phyloP scores from a whole-genome alignment of 164 flowering plant species.

The Aristolochia fimbriata region DNA sequence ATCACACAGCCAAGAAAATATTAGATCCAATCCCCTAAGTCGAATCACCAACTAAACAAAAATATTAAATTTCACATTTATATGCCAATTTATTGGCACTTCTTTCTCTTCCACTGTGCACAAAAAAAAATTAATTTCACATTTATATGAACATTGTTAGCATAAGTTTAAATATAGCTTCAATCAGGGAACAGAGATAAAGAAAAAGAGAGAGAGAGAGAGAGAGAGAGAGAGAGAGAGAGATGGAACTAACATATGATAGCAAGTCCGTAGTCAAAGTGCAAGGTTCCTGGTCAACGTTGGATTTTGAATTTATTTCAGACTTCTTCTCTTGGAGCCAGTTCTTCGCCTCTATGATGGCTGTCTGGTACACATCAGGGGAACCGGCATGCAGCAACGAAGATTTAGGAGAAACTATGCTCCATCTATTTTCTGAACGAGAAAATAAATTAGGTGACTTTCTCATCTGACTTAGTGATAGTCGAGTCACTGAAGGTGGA shows the following conservation, averaged over 20 bases:
- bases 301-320: constrained; percentile 33
- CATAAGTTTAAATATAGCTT: not conserved
- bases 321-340: constrained; percentile 65
- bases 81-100: too few species aligned
- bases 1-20: too few species aligned
- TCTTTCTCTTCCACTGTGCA: too few species aligned
- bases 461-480: constrained; percentile 5
- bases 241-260: constrained; percentile 31
- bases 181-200: too few species aligned
- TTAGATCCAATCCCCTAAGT: too few species aligned
- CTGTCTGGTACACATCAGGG: constrained; percentile 25
- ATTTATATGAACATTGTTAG: too few species aligned
- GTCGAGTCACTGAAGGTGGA: constrained; percentile 4
- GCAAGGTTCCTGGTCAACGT: constrained; percentile 23
- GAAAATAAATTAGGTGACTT: constrained; percentile 3
- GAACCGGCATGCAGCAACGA: constrained; percentile 8
- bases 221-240: too few species aligned
- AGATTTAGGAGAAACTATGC: constrained; percentile 18
- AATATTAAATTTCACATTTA: too few species aligned
- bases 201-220: not conserved
- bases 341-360: constrained; percentile 63
- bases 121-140: too few species aligned
- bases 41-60: too few species aligned
- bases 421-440: too few species aligned
- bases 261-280: constrained; percentile 15